phyloP scores from a whole-genome alignment of 2,329 filamentous ascomycete genomes.

The Magnaporthales sp. region DNA sequence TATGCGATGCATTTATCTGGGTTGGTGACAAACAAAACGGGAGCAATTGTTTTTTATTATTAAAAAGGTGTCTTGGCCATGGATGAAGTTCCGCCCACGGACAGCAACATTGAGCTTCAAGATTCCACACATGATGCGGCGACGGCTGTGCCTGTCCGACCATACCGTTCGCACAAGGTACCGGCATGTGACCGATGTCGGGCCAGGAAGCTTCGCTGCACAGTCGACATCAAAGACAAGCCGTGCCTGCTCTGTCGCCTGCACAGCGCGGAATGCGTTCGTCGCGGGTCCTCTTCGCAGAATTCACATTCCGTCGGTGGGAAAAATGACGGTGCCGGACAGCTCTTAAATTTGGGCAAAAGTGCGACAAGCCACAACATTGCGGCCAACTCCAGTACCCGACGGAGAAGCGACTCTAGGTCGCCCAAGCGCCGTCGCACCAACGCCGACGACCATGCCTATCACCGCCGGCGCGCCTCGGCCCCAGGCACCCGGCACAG shows the following conservation, averaged over 20 bases:
- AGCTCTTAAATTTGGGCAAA: background rate
- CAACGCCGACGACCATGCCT: background rate
- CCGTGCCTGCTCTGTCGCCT: conserved; percentile 49
- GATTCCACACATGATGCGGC: background rate
- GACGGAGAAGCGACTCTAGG: conserved; percentile 6
- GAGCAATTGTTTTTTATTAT: background rate
- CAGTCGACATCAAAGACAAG: conserved; percentile 41
- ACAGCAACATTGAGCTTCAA: background rate
- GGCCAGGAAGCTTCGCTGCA: conserved; percentile 52
- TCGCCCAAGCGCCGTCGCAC: background rate
- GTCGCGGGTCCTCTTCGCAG: background rate
- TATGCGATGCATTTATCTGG: background rate
- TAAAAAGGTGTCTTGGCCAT: background rate
- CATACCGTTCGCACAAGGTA: conserved; percentile 53
- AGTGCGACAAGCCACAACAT: background rate
- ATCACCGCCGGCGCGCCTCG: background rate
- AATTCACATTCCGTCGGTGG: background rate
- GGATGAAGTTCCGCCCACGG: background rate
- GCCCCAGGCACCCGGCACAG: background rate
- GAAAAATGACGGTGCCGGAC: background rate
- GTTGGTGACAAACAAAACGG: background rate
- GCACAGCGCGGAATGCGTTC: conserved; percentile 45
- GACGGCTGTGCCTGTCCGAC: conserved; percentile 23
- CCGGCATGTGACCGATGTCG: conserved; percentile 53
- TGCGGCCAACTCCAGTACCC: background rate